Conservation (phyloP, 2,329 filamentous ascomycete species). For the Corynespora cassiicola region DNA sequence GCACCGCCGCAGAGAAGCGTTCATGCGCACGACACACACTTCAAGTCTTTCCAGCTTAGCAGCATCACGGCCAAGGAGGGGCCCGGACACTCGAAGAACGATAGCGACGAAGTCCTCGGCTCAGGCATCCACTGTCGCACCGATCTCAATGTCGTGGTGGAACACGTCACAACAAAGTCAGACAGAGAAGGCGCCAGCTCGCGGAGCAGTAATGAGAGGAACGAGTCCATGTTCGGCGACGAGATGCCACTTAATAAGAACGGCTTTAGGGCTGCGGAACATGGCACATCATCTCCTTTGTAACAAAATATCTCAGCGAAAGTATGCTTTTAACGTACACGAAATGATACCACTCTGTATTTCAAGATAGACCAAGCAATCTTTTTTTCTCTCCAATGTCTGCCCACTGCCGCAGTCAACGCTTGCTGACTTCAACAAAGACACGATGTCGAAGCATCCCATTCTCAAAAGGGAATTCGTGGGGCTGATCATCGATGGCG, state of each 20-base stretch:
- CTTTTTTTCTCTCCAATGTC: no score
- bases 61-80: slow-evolving; percentile 1
- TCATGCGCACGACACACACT: slow-evolving; percentile 4
- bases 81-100: slow-evolving; percentile 13
- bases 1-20: slow-evolving; percentile 9
- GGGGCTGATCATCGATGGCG: no score
- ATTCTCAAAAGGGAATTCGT: no score
- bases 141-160: slow-evolving; percentile 28
- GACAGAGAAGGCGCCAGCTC: slow-evolving; percentile 17
- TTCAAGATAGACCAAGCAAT: no score
- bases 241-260: slow-evolving; percentile 31
- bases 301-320: no score
- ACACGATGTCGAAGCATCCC: no score
- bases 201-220: slow-evolving; percentile 26
- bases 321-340: no score
- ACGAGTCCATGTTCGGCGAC: slow-evolving; percentile 31
- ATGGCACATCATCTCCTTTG: no score
- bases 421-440: no score
- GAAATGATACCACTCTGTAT: no score
- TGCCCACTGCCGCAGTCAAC: no score
- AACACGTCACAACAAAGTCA: slow-evolving; percentile 13
- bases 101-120: slow-evolving; percentile 30
- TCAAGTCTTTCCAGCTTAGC: slow-evolving; percentile 25
- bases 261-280: background rate
- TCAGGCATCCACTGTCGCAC: slow-evolving; percentile 34